Evolutionary conservation across 2,329 filamentous ascomycete genomes (phyloP).

Genomic region (Colletotrichum spaethianum): DNA sequence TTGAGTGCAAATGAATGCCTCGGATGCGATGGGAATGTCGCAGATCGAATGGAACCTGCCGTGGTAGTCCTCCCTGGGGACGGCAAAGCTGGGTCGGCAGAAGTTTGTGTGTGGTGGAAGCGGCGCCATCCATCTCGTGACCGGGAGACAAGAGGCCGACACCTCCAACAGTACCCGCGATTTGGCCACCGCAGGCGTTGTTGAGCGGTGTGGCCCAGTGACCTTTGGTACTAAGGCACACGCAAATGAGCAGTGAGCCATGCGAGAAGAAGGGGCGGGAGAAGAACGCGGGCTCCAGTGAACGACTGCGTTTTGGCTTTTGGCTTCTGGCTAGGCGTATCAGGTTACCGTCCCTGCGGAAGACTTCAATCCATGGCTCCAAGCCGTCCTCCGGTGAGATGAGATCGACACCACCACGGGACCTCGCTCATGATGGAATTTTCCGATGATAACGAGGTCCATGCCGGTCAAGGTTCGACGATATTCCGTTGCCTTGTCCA

Average conservation of each 20-base stretch:
- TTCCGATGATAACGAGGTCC: not conserved
- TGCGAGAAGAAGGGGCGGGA: constrained; percentile 9
- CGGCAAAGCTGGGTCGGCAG: not conserved
- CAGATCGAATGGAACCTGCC: constrained; percentile 24
- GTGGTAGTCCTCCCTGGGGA: not conserved
- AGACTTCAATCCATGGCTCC: not conserved
- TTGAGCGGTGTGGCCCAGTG: constrained; percentile 1
- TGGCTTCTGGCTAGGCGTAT: constrained; percentile 24
- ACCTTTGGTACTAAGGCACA: constrained; percentile 8
- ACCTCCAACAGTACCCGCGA: constrained; percentile 19
- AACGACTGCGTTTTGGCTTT: constrained; percentile 11
- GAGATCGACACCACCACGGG: constrained; percentile 7
- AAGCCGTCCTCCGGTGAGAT: constrained; percentile 13
- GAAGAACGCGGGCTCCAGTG: not conserved
- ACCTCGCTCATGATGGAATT: not conserved
- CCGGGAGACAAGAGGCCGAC: not conserved
- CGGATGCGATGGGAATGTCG: constrained; percentile 13
- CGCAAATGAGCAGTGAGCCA: not conserved
- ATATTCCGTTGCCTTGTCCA: constrained; percentile 6
- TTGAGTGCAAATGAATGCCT: constrained; percentile 19
- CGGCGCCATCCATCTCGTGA: constrained; percentile 11
- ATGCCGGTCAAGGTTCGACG: constrained; percentile 12
- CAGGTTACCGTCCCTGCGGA: constrained; percentile 24
- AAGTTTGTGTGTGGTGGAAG: not conserved
- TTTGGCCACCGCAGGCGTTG: constrained; percentile 2